Base-by-base conservation (phyloP, 495 filamentous ascomycete genomes). In the Xylaria curta region DNA sequence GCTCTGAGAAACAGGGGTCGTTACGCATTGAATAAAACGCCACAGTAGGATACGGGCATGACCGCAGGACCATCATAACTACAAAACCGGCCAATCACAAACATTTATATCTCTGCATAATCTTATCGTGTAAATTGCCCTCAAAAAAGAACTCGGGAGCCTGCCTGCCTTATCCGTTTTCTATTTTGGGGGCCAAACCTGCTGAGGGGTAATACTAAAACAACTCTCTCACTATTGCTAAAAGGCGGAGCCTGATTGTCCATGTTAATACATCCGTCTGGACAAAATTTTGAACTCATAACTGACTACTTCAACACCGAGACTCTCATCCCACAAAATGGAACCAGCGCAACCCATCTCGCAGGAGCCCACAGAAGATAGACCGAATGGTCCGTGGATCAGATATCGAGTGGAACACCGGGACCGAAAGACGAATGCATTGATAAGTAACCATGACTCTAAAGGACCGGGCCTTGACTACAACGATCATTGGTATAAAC, bases 391-490 rank as follows among this genome's bases (percentile, higher is more conserved):
- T 8, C 56, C 56, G 3, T 38, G 56, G 56, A 59, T 59, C 31
- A 10, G 9, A 59, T 59, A 59, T 59, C 56, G 56, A 59, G 56
- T 59, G 5, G 56, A 59, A 15, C 31, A 59, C 36, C 56, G 56
- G 15, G 2, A 59, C 6, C 7, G 0, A 7, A 1, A 9, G 31
- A 59, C 56, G 6, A n/a, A 59, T n/a, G 17, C 36, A 15, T n/a
- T 59, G 31, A 36, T 59, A 36, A 36, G 31, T 6, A 28, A 38
- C 56, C 56, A 15, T 19, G 26, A 59, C 36, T 36, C 56, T 21
- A 0, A 36, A 33, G 56, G 31, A 4, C 56, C 56, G 1, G 56
- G 7, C 15, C 15, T 3, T n/a, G 17, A 59, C 4, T 4, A 59
- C 2, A 19, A n/a, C 13, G 31, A 15, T n/a, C 0, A 19, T 36